Base-by-base conservation (phyloP, 345 rosid genomes). In the Hypericum androsaemum region DNA sequence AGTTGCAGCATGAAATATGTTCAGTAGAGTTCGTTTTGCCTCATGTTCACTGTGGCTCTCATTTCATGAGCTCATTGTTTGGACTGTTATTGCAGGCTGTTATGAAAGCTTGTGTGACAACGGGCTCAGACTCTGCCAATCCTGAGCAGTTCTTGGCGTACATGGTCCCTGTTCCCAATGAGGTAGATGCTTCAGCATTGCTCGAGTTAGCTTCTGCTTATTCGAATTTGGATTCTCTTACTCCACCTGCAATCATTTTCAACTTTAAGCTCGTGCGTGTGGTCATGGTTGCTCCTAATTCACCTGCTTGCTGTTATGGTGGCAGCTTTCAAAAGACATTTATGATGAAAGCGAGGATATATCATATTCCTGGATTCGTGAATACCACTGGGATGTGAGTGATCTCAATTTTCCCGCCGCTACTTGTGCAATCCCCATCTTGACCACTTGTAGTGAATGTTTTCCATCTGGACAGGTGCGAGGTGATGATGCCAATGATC, bases 361-460 rank as follows among this genome's bases (percentile, higher is more conserved):
- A 62, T 74, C 77, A 8, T 92, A 85, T 69, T 70, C 87, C 47
- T 92, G 98, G 98, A 62, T 88, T 63, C 83, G 98, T 2, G 97
- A 85, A 66, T 92, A 92, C 74, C 55, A 78, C 37, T 92, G 98
- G 98, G 83, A 85, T 77, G 98, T 92, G 83, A 41, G 98, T 83
- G 47, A 48, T 36, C 5, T 56, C 7, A 9, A 45, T 37, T 56
- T 64, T 45, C 40, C 39, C 8, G 13, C 32, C 5, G 11, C 41
- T 53, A 15, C 13, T 5, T 55, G 49, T 12, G 32, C 50, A 5
- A 56, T 47, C 15, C 42, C 39, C 10, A 6, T 22, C 64, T 37
- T 32, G 14, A 36, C 10, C 46, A 41, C 32, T 67, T 43, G 44
- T 37, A 47, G 50, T 39, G 64, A 5, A 38, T 58, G 37, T 60